These are phyloP conservation scores for Sclerospora graminicola DNA, from an alignment of 352 stramenopile genomes.

Conservation along the genomic window DNA sequence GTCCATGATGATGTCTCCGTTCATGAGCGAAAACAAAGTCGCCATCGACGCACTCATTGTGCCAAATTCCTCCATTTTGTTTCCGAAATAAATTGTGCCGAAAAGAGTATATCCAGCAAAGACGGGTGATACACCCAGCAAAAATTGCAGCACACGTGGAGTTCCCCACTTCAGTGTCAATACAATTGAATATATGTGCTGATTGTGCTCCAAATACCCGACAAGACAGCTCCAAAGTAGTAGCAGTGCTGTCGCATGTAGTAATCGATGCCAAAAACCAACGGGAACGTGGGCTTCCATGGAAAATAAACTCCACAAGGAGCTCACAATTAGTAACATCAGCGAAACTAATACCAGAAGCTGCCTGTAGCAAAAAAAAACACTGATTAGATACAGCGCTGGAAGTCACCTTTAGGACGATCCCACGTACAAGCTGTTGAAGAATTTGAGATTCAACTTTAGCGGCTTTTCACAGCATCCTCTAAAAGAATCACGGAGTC, in stretches of 20 bases:
- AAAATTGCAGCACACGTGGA: conserved; percentile 78
- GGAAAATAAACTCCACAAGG: conserved; percentile 59
- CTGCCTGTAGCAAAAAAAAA: conserved; percentile 26
- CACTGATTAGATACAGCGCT: conserved; percentile 1
- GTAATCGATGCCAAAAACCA: conserved; percentile 56
- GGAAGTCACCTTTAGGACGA: neutral
- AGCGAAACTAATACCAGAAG: conserved; percentile 44
- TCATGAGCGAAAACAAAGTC: conserved; percentile 85
- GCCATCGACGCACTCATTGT: conserved; percentile 54
- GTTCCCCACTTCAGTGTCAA: conserved; percentile 76
- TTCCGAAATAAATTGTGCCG: conserved; percentile 84
- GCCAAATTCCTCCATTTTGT: conserved; percentile 67
- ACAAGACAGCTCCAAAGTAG: conserved; percentile 79
- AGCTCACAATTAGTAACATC: conserved; percentile 44
- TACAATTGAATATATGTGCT: conserved; percentile 85
- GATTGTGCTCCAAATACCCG: conserved; percentile 83
- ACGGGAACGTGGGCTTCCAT: conserved; percentile 68
- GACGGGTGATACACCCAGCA: conserved; percentile 81
- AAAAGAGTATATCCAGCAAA: conserved; percentile 86
- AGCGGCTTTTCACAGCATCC: conserved; percentile 33
- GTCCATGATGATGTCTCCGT: conserved; percentile 87
- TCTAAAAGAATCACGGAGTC: neutral
- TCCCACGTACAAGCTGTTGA: conserved; percentile 58
- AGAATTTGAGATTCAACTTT: conserved; percentile 43
- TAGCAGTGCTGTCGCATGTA: conserved; percentile 58